Evolutionary conservation across 2,329 filamentous ascomycete species (phyloP).

Genomic region (Paecilomyces dactylethromorphus): DNA sequence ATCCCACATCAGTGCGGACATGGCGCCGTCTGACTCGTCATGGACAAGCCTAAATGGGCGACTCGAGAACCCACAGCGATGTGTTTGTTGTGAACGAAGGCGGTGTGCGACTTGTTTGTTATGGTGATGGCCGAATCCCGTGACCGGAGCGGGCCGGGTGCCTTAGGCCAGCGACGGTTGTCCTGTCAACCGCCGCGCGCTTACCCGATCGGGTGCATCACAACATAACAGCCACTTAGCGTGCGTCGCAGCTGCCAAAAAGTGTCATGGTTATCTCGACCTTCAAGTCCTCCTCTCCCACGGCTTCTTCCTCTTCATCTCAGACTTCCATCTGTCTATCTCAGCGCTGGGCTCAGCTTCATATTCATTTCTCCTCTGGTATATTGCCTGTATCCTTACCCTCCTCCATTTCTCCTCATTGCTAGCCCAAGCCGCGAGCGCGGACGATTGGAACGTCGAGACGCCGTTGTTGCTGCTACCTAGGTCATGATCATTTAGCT

Average conservation of each 20-base stretch:
- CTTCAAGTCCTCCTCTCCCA: slow-evolving; percentile 15
- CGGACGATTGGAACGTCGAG: not conserved
- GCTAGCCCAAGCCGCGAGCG: slow-evolving; percentile 1
- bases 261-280: slow-evolving; percentile 7
- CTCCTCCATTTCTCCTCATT: slow-evolving; percentile 4
- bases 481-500: not conserved
- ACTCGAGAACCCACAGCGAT: not conserved
- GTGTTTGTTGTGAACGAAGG: not conserved
- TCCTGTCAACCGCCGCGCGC: slow-evolving; percentile 29
- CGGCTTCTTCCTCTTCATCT: slow-evolving; percentile 12
- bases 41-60: not conserved
- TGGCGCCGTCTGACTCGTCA: not conserved
- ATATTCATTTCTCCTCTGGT: slow-evolving; percentile 4
- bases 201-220: slow-evolving; percentile 26
- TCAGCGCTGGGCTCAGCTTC: slow-evolving; percentile 1
- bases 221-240: slow-evolving; percentile 34
- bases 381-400: slow-evolving; percentile 8
- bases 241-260: slow-evolving; percentile 29
- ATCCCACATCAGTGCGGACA: not conserved
- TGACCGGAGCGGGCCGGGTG: slow-evolving; percentile 3
- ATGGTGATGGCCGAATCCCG: not conserved
- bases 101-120: not conserved
- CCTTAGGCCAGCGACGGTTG: slow-evolving; percentile 27
- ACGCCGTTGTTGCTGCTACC: not conserved
- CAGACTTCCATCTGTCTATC: slow-evolving; percentile 8